Conservation (phyloP, 225 moss, liverwort and hornwort species). For the Anthoceros angustus region DNA sequence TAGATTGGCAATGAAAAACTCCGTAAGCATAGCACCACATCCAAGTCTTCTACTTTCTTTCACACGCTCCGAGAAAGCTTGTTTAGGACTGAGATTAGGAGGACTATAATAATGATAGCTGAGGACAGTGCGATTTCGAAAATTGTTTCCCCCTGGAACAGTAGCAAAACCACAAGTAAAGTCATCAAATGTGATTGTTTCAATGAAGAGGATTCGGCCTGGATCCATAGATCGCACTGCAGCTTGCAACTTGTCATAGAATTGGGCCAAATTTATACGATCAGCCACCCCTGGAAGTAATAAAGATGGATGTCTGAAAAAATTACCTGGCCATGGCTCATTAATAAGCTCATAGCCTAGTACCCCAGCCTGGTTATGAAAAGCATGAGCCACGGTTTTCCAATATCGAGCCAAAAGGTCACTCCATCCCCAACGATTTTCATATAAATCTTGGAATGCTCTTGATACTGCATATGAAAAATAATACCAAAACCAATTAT, state of each 20-base stretch:
- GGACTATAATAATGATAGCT: slow-evolving; percentile 83
- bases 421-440: slow-evolving; percentile 46
- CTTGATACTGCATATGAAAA: slow-evolving; percentile 65
- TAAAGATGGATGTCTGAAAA: slow-evolving; percentile 44
- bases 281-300: slow-evolving; percentile 72
- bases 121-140: slow-evolving; percentile 55
- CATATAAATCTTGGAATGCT: slow-evolving; percentile 70
- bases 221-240: slow-evolving; percentile 49
- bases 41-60: slow-evolving; percentile 63
- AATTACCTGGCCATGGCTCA: slow-evolving; percentile 69
- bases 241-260: slow-evolving; percentile 57
- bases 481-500: slow-evolving; percentile 63
- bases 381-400: slow-evolving; percentile 30
- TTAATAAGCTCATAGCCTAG: slow-evolving; percentile 78
- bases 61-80: slow-evolving; percentile 45
- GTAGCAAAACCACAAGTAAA: slow-evolving; percentile 38
- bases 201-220: slow-evolving; percentile 52
- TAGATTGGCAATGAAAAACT: slow-evolving; percentile 53
- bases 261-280: slow-evolving; percentile 37
- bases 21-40: slow-evolving; percentile 78
- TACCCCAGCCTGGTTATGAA: slow-evolving; percentile 43
- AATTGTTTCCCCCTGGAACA: slow-evolving; percentile 46
- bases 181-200: slow-evolving; percentile 64
- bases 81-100: slow-evolving; percentile 45
- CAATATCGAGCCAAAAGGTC: slow-evolving; percentile 28